Evolutionary conservation across 257 asterid genomes (phyloP).

Genomic region (Leptodermis oblonga): DNA sequence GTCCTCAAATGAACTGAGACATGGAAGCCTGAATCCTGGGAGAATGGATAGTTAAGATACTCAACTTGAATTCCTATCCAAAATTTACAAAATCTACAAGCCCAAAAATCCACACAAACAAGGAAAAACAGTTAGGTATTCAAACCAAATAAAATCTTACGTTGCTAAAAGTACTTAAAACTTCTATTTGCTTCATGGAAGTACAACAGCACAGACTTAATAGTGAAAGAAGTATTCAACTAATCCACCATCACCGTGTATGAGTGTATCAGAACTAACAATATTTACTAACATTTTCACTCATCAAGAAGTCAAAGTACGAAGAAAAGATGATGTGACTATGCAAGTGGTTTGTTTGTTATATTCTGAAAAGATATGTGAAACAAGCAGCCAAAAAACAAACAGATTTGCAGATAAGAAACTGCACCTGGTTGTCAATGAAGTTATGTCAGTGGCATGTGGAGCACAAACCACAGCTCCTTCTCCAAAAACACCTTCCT

Average conservation of each 20-base stretch:
- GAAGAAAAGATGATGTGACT: neutral
- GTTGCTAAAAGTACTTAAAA: neutral
- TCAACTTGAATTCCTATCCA: neutral
- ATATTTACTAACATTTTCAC: neutral
- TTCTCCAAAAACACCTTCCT: constrained; percentile 74
- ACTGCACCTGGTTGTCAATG: constrained; percentile 50
- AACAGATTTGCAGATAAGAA: neutral
- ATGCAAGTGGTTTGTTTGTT: neutral
- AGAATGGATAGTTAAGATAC: neutral
- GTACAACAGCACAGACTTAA: neutral
- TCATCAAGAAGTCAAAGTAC: neutral
- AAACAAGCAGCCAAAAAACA: neutral
- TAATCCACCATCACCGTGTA: neutral
- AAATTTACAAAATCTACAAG: neutral
- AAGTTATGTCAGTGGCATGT: constrained; percentile 42
- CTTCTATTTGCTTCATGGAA: neutral
- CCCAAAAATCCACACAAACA: neutral
- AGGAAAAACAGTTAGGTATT: neutral
- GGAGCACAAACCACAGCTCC: constrained; percentile 93
- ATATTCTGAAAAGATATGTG: neutral
- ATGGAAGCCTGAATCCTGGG: neutral
- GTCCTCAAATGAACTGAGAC: too few relatives aligned
- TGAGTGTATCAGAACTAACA: neutral
- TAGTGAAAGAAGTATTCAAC: neutral
- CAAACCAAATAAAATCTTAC: constrained; percentile 1